Evolutionary conservation across 23 red algal species (phyloP).

Genomic region (Pyropia haitanensis): DNA sequence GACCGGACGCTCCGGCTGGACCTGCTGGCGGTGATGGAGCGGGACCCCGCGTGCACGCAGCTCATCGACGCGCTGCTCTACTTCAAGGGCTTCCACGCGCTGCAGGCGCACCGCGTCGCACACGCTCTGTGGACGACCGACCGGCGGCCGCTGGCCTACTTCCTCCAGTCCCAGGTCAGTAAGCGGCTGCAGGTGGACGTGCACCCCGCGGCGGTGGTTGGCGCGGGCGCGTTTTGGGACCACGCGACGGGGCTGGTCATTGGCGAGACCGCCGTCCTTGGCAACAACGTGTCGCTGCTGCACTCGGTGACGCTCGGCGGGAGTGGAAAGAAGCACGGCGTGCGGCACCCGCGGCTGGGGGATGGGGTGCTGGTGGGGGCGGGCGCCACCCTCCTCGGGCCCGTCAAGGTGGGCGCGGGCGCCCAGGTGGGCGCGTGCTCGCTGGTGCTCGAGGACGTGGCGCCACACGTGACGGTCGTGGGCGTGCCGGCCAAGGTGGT

Average conservation of each 20-base stretch:
- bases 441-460: conserved; percentile 71
- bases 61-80: conserved; percentile 81
- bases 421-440: conserved; percentile 79
- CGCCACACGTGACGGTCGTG: conserved; percentile 58
- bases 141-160: conserved; percentile 56
- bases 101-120: conserved; percentile 80
- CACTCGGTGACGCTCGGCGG: conserved; percentile 96
- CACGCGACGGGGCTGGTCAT: conserved; percentile 96
- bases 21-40: conserved; percentile 82
- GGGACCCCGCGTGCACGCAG: conserved; percentile 81
- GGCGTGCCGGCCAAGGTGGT: conserved; percentile 80
- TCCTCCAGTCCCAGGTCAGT: conserved; percentile 74
- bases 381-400: conserved; percentile 84
- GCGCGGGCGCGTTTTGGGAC: conserved; percentile 73
- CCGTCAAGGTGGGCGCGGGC: conserved; percentile 62
- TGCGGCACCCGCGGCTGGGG: conserved; percentile 75
- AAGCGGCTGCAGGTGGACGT: conserved; percentile 97
- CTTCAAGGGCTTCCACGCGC: conserved; percentile 97
- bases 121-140: conserved; percentile 72
- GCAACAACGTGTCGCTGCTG: conserved; percentile 69
- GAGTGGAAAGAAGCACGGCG: conserved; percentile 66
- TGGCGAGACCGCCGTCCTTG: conserved; percentile 89
- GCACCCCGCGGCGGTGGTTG: conserved; percentile 78
- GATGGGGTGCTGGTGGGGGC: conserved; percentile 89
- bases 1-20: conserved; percentile 39